Percentiles rank a stretch among this genome's conserved stretches.
Evolutionary conservation across 2,329 filamentous ascomycete genomes (phyloP).

Genomic region (Fusarium subtropicale): DNA sequence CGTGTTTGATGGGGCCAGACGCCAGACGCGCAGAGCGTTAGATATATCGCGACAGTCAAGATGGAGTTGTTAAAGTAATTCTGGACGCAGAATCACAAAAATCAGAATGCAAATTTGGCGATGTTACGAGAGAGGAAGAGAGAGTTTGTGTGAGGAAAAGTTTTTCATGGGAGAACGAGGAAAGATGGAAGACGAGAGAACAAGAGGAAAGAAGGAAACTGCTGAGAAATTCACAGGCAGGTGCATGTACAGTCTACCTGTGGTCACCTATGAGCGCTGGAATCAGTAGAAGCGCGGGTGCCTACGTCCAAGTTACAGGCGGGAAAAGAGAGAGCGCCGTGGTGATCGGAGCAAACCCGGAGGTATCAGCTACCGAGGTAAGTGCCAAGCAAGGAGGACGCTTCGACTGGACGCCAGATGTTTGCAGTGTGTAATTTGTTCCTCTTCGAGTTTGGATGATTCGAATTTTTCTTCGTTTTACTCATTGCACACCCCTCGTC

Average conservation of each 20-base stretch:
- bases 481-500: constrained; percentile 22
- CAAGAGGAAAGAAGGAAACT: constrained; percentile 34
- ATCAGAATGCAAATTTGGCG: constrained; percentile 34
- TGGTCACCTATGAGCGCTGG: constrained; percentile 21
- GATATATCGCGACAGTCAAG: constrained; percentile 36
- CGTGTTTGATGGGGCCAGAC: constrained; percentile 48
- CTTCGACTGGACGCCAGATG: constrained; percentile 44
- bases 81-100: constrained; percentile 13
- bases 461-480: constrained; percentile 38
- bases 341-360: constrained; percentile 42
- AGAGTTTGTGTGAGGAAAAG: constrained; percentile 42
- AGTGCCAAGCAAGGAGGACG: constrained; percentile 39
- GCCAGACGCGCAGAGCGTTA: constrained; percentile 46
- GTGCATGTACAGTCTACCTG: constrained; percentile 35
- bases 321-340: constrained; percentile 36
- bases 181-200: constrained; percentile 43
- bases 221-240: constrained; percentile 13
- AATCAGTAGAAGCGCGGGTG: constrained; percentile 33
- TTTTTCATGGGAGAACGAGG: constrained; percentile 36
- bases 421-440: constrained; percentile 44
- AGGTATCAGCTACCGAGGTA: constrained; percentile 45
- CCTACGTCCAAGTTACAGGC: constrained; percentile 33
- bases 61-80: constrained; percentile 15
- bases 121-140: neutral
- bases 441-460: constrained; percentile 31